Percentiles rank a stretch among this genome's conserved stretches.
Conservation (phyloP, 352 stramenopile species). For the Globisporangium barbulae region DNA sequence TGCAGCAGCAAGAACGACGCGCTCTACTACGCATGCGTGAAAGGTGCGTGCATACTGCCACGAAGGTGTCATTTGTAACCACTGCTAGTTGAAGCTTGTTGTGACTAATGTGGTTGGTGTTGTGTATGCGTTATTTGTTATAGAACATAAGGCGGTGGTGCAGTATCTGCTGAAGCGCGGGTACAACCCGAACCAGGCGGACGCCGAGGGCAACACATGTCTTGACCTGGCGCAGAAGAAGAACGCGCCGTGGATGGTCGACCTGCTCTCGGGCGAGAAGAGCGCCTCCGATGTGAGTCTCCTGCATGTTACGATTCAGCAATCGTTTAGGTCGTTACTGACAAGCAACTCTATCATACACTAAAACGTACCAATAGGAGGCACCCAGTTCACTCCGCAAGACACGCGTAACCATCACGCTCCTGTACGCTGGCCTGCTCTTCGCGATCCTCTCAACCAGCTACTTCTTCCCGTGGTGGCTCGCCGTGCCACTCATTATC, state of each 20-base stretch:
- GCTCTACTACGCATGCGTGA: slow-evolving; percentile 56
- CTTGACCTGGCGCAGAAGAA: slow-evolving; percentile 38
- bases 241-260: slow-evolving; percentile 40
- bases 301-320: not conserved
- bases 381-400: slow-evolving; percentile 47
- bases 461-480: slow-evolving; percentile 71
- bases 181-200: slow-evolving; percentile 45
- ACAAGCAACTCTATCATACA: not conserved
- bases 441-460: slow-evolving; percentile 52
- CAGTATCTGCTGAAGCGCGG: slow-evolving; percentile 60
- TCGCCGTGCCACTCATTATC: slow-evolving; percentile 57
- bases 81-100: not conserved
- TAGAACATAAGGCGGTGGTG: slow-evolving; percentile 66
- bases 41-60: slow-evolving; percentile 17
- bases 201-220: slow-evolving; percentile 42
- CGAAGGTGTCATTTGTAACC: not conserved
- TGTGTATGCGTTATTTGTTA: not conserved
- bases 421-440: slow-evolving; percentile 49
- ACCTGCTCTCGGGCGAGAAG: slow-evolving; percentile 39
- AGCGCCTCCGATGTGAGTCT: slow-evolving; percentile 24
- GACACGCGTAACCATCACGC: slow-evolving; percentile 45
- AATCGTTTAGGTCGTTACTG: not conserved
- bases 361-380: too few relatives aligned
- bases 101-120: not conserved
- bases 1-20: slow-evolving; percentile 34